Percentiles rank a stretch among this genome's conserved stretches.
Conservation (phyloP, 768 basidiomycete species). For the Amanita rubescens region DNA sequence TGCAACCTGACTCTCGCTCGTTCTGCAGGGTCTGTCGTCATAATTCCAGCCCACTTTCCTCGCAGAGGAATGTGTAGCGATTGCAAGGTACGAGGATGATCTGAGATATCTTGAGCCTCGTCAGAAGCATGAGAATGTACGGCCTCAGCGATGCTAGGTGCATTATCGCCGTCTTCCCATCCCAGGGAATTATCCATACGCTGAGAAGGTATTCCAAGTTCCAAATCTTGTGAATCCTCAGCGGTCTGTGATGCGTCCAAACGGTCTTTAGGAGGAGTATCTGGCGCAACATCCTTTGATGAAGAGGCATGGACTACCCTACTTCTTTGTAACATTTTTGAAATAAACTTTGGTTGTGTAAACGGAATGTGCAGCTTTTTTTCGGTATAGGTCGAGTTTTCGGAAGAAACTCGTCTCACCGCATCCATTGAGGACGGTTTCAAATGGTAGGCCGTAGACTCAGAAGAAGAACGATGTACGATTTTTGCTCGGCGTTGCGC, state of each 20-base stretch:
- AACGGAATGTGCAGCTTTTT: neutral
- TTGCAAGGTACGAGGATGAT: neutral
- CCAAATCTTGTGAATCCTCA: neutral
- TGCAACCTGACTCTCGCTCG: conserved; percentile 18
- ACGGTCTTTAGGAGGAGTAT: neutral
- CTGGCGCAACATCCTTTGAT: neutral
- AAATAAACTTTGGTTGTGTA: neutral
- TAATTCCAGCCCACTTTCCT: conserved; percentile 6
- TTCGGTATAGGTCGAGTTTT: neutral
- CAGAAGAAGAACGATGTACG: neutral
- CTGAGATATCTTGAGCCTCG: neutral
- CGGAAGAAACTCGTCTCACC: conserved; percentile 1
- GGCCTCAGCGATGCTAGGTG: neutral
- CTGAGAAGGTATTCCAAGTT: neutral
- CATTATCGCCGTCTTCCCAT: neutral
- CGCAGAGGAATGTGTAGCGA: conserved; percentile 2
- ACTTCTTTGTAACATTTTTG: neutral
- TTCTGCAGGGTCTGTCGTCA: conserved; percentile 16
- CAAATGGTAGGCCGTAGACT: neutral
- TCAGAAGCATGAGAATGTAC: neutral
- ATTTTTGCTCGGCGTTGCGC: neutral
- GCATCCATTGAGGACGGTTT: neutral
- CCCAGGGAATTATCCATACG: neutral
- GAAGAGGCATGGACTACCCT: neutral
- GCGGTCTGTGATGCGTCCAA: neutral